These are phyloP conservation scores for Nepenthes alata DNA, from an alignment of 179 eudicot genomes.

Conservation along the genomic window DNA sequence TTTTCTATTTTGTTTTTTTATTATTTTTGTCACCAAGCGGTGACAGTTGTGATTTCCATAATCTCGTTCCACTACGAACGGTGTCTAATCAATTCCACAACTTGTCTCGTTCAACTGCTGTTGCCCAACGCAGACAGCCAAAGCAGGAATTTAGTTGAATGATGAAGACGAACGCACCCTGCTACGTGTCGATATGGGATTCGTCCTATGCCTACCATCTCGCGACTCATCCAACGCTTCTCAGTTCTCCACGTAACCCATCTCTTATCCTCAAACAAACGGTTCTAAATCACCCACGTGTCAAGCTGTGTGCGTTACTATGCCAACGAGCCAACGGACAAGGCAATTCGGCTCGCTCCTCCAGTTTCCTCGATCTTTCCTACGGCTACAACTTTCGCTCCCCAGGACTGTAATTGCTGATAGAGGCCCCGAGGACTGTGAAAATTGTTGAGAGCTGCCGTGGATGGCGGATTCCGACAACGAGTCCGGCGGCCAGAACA, in stretches of 20 bases:
- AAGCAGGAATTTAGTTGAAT: no score
- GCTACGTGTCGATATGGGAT: neutral
- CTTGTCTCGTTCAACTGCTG: no score
- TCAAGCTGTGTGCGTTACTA: constrained; percentile 8
- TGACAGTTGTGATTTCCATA: no score
- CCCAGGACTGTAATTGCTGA: neutral
- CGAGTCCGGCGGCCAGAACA: constrained; percentile 29
- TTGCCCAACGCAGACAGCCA: no score
- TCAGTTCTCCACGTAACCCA: constrained; percentile 3
- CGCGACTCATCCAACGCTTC: constrained; percentile 2
- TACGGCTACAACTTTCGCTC: neutral
- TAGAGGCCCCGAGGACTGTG: no score
- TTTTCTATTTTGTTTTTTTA: no score
- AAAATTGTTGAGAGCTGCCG: neutral
- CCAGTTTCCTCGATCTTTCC: neutral
- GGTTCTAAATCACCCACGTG: constrained; percentile 14
- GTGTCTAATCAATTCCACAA: no score
- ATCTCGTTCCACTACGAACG: no score
- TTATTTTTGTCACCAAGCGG: no score
- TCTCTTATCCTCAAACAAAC: constrained; percentile 14
- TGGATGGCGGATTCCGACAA: constrained; percentile 34
- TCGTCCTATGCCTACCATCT: neutral
- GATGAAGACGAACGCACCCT: no score
- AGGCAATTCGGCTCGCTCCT: neutral
- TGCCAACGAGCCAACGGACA: constrained; percentile 14